Evolutionary conservation across 345 rosid genomes (phyloP).

Genomic region (Eucalyptus sp.): DNA sequence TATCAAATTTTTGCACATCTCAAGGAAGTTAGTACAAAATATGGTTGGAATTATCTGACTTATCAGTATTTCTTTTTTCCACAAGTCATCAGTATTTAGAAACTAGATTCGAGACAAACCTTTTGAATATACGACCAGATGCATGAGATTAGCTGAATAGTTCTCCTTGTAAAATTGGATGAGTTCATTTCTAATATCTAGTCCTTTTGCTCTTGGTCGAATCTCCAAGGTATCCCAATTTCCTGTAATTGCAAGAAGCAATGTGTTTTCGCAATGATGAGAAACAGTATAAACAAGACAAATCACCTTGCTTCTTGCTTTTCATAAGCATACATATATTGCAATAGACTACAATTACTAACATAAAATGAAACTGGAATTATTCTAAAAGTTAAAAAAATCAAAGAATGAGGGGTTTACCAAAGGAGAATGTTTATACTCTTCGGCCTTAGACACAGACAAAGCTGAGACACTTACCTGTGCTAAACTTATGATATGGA

Average conservation of each 20-base stretch:
- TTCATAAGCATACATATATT: not conserved
- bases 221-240: conserved; percentile 82
- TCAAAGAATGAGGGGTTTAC: not conserved
- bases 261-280: not conserved
- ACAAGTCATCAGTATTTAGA: not conserved
- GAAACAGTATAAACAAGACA: not conserved
- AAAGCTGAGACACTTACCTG: conserved; percentile 37
- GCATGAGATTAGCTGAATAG: conserved; percentile 92
- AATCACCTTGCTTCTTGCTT: not conserved
- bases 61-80: not conserved
- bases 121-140: conserved; percentile 69
- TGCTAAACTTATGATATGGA: conserved; percentile 85
- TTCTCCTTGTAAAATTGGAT: conserved; percentile 68
- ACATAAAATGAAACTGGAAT: not conserved
- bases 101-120: conserved; percentile 21
- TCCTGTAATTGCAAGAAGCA: conserved; percentile 21
- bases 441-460: not conserved
- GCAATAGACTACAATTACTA: not conserved
- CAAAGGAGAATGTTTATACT: not conserved
- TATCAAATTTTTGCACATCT: not conserved
- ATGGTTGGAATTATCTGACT: not conserved
- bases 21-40: not conserved
- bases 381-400: not conserved
- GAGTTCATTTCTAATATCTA: conserved; percentile 75
- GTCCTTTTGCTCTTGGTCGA: conserved; percentile 65